Conservation (phyloP, 2,329 filamentous ascomycete genomes). For the Aspergillus luchuensis region DNA sequence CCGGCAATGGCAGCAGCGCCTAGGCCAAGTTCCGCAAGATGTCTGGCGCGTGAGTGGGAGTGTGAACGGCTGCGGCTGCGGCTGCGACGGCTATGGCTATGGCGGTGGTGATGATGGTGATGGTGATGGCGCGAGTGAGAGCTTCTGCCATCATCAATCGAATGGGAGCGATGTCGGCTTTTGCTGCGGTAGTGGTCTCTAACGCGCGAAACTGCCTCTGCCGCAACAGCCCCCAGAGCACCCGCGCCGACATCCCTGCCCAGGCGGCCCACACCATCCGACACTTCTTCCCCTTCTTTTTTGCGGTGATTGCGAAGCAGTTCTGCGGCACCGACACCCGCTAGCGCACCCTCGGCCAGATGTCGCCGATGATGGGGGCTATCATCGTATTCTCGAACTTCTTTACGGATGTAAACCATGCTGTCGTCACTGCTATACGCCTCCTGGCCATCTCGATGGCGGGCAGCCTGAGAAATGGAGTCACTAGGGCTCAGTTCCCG, state of each 20-base stretch:
- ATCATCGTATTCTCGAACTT: slow-evolving; percentile 47
- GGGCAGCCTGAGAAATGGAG: slow-evolving; percentile 54
- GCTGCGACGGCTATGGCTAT: slow-evolving; percentile 37
- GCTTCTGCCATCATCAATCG: slow-evolving; percentile 43
- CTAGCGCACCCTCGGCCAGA: slow-evolving; percentile 63
- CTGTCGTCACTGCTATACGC: slow-evolving; percentile 63
- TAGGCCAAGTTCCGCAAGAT: slow-evolving; percentile 54
- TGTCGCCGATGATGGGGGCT: slow-evolving; percentile 57
- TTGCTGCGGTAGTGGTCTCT: slow-evolving; percentile 53
- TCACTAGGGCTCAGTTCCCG: slow-evolving; percentile 55
- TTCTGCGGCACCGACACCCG: slow-evolving; percentile 63
- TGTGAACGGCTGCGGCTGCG: slow-evolving; percentile 47
- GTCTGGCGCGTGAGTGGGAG: slow-evolving; percentile 53
- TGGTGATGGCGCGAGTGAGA: slow-evolving; percentile 37
- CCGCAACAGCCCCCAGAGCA: slow-evolving; percentile 62
- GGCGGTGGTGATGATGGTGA: slow-evolving; percentile 32
- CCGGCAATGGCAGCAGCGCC: slow-evolving; percentile 63
- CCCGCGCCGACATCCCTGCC: slow-evolving; percentile 60
- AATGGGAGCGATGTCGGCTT: slow-evolving; percentile 47
- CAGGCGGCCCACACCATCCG: slow-evolving; percentile 52
- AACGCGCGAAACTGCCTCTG: slow-evolving; percentile 57
- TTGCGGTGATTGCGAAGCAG: slow-evolving; percentile 61
- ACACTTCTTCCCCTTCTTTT: slow-evolving; percentile 57
- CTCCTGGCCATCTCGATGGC: slow-evolving; percentile 38
- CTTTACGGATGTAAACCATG: slow-evolving; percentile 61